Base-by-base conservation (phyloP, 139 green algal species). In the Chlamydomonas sp. region DNA sequence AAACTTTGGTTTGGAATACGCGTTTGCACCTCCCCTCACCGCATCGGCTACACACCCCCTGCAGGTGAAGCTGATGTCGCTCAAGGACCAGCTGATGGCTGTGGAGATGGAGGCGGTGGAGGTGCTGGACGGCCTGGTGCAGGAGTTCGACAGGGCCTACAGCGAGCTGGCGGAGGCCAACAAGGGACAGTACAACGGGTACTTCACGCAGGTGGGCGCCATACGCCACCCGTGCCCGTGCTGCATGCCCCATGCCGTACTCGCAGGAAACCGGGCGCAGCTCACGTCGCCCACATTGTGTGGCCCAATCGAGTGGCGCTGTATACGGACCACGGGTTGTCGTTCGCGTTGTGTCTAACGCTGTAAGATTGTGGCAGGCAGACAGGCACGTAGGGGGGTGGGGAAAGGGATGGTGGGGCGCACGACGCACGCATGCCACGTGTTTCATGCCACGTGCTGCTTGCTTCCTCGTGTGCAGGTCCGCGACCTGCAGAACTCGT, bases 101-200 rank as follows among this genome's bases (percentile, higher is more conserved):
- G 90, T 95, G 61, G 94, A 95, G 89, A 81, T 93, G 84, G 91
- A 95, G 86, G 73, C 87, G 9, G 88, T 95, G 86, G 96, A 98
- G 90, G 77, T 94, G 84, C 79, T 92, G 75, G 85, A 85, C 2
- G 93, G 95, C n/a, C 86, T 95, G 75, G 76, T 96, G 82, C 87
- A 90, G n/a, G 93, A 97, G 85, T 97, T 96, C 91, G 94, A 97
- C 91, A 88, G 93, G 83, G 93, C 93, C 88, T 96, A 96, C 93
- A 91, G 74, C 63, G 94, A 96, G 78, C 90, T 97, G 17, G 92
- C 92, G 9, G 94, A 97, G 71, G 72, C 77, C 9, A 96, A 95
- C 90, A 96, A 96, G 90, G 80, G 84, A 10, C 80, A 94, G 80
- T 96, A 95, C 91, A 96, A 93, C 77, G 91, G 88, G 2, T 96